Evolutionary conservation across 371 early-diverging fungal genomes (phyloP), one percentile per base, ranked within the genome.

Genomic region (Gilbertella persicaria): DNA sequence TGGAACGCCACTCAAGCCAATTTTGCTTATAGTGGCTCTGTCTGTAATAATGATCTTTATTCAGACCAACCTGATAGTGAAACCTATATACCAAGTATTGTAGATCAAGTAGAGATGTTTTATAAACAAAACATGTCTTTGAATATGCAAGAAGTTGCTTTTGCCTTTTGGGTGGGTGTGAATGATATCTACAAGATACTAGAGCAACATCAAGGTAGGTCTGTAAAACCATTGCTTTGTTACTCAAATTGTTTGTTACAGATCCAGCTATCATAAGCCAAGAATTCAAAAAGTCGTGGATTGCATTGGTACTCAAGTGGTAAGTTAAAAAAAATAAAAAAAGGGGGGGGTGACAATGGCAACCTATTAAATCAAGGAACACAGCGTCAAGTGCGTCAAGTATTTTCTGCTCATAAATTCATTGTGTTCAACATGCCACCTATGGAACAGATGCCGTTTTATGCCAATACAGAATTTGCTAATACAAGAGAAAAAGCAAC

Each of bases 11-110:
- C 69, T 1, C 52, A 73, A 2, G 64, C 73, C 30, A 71, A 57
- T 23, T 77, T 77, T 62, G 78, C 78, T 3, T 77, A 66, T 47
- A 62, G 63, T 43, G 78, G 74, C 0, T 67, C 74, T 4, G 67
- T 71, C 0, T 77, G 78, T 17, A 53, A 71, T 14, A 62, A 65
- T 37, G 46, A 26, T 8, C 36, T 65, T 17, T 69, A 68, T 50
- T 28, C 44, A 8, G 36, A 47, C 3, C 45, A 40, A 30, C 23
- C 47, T 13, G 24, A 43, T 6, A 45, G 21, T 14, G 47, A 48
- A 14, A 26, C 13, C 13, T 58, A 48, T 20, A 59, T 58, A 30
- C 76, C 76, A 4, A 71, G 73, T 41, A 59, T 77, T 17, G 51
- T 48, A 9, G 78, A 77, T 45, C 78, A 77, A 61, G 48, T 73